phyloP scores from a whole-genome alignment of 768 basidiomycete species.

The Tulasnella sp. region DNA sequence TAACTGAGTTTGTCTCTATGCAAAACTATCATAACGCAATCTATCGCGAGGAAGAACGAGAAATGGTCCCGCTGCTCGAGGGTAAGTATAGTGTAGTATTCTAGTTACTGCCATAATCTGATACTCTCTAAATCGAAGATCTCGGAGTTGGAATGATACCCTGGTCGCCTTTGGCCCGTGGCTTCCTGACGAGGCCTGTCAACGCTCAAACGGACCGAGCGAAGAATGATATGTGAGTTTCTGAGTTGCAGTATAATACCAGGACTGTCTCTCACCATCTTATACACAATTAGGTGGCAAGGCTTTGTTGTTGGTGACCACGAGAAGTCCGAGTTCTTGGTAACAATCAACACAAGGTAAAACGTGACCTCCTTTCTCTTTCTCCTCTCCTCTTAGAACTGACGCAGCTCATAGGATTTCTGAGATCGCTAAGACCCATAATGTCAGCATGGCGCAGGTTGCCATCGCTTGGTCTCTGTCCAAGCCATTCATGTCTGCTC shows the following conservation, averaged over 20 bases:
- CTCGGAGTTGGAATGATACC: constrained; percentile 11
- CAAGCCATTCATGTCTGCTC: constrained; percentile 35
- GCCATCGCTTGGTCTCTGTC: constrained; percentile 39
- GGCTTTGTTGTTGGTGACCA: neutral
- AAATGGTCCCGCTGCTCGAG: constrained; percentile 8
- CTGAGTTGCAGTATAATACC: neutral
- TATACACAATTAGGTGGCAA: too few relatives aligned
- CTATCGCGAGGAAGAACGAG: constrained; percentile 13
- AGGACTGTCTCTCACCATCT: too few relatives aligned
- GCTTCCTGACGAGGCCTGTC: constrained; percentile 17
- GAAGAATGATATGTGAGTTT: constrained; percentile 1
- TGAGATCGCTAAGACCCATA: constrained; percentile 3
- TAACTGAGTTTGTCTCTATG: constrained; percentile 7
- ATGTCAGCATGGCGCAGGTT: constrained; percentile 22
- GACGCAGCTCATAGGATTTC: neutral
- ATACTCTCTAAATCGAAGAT: too few relatives aligned
- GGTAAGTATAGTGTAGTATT: constrained; percentile 25
- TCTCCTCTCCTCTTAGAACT: too few relatives aligned
- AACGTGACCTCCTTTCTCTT: neutral
- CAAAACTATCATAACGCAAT: constrained; percentile 7
- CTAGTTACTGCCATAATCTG: constrained; percentile 37
- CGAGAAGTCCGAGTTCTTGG: constrained; percentile 5
- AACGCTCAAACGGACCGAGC: neutral
- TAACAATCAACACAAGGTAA: neutral
- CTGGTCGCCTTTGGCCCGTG: constrained; percentile 9